Conservation (phyloP, 2,329 filamentous ascomycete genomes). For the Neoascochyta sp. region DNA sequence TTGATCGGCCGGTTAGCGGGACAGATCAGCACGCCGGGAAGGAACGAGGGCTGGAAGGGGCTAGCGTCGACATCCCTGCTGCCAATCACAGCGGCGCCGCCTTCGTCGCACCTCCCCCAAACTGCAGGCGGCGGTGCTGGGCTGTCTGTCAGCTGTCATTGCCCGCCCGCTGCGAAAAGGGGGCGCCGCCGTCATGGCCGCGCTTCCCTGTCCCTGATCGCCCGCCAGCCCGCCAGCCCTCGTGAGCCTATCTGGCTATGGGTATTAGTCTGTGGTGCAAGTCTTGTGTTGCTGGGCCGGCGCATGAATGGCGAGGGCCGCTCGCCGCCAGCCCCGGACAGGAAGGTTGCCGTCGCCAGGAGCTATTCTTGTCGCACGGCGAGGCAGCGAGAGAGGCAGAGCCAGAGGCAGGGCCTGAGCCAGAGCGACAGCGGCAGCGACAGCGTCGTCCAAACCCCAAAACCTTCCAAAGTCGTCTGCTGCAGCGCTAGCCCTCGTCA, state of each 20-base stretch:
- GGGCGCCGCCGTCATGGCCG: no score
- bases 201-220: no score
- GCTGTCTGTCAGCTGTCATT: constrained; percentile 31
- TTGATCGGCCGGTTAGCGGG: constrained; percentile 34
- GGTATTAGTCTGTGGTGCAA: no score
- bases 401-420: no score
- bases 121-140: constrained; percentile 18
- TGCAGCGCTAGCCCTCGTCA: constrained; percentile 24
- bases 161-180: constrained; percentile 16
- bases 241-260: no score
- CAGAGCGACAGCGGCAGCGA: no score
- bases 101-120: constrained; percentile 26
- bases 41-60: constrained; percentile 17
- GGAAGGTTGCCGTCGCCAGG: constrained; percentile 1
- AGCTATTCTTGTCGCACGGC: no score
- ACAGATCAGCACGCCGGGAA: constrained; percentile 18
- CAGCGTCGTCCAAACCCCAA: constrained; percentile 1
- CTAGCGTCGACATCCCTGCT: constrained; percentile 25
- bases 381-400: no score
- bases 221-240: no score
- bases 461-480: constrained; percentile 15
- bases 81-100: constrained; percentile 24
- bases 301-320: constrained; percentile 5
- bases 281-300: constrained; percentile 12
- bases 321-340: constrained; percentile 5